Percentiles rank a stretch among this genome's conserved stretches.
Conservation (phyloP, 129 eudicot species). For the Pulicaria dysenterica region DNA sequence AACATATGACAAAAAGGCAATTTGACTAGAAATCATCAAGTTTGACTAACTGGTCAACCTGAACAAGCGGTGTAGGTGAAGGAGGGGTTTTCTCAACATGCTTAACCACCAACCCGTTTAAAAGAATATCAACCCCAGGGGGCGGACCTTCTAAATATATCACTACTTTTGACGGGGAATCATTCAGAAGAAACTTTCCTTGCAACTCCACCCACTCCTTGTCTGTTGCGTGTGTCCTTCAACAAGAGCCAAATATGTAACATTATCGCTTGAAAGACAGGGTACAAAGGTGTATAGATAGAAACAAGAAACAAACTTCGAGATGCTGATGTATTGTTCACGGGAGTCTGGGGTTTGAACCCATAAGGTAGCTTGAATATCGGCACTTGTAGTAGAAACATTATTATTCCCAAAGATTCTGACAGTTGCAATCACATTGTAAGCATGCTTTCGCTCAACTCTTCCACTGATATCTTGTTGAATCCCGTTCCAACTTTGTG, state of each 20-base stretch:
- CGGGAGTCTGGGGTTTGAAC: constrained; percentile 67
- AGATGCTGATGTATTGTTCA: constrained; percentile 76
- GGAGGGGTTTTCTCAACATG: constrained; percentile 63
- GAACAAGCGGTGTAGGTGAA: constrained; percentile 59
- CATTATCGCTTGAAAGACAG: not conserved
- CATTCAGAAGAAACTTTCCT: constrained; percentile 79
- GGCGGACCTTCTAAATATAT: constrained; percentile 93
- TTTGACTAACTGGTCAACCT: constrained; percentile 42
- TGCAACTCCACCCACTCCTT: constrained; percentile 78
- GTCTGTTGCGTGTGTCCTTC: constrained; percentile 68
- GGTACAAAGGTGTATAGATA: not conserved
- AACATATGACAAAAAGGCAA: not conserved
- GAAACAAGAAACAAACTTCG: constrained; percentile 47
- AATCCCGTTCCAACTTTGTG: constrained; percentile 90
- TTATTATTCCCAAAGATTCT: constrained; percentile 65
- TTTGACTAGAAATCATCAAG: not conserved
- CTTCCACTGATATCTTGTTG: constrained; percentile 85
- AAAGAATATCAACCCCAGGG: constrained; percentile 81
- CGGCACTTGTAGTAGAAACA: constrained; percentile 41
- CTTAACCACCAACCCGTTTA: constrained; percentile 57
- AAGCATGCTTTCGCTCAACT: constrained; percentile 70
- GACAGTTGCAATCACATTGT: constrained; percentile 56
- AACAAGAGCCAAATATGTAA: not conserved
- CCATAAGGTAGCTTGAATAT: constrained; percentile 71
- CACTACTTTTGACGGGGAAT: constrained; percentile 55